phyloP scores from a whole-genome alignment of 164 flowering plant species.

The Litsea cubeba region DNA sequence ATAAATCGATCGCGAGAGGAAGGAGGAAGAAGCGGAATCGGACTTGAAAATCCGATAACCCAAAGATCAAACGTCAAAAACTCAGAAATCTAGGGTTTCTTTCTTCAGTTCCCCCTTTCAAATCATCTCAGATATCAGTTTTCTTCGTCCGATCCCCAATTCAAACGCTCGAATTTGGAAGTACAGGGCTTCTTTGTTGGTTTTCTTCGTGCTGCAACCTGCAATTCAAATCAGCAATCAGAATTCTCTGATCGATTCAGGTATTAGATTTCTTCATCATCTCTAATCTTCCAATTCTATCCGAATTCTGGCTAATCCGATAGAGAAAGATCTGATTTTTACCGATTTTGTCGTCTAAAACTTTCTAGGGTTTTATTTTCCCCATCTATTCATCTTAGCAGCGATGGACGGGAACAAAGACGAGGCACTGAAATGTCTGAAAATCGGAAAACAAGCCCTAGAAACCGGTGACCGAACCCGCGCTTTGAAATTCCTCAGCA shows the following conservation, averaged over 20 bases:
- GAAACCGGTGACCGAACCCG: constrained; percentile 58
- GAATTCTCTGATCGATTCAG: neutral
- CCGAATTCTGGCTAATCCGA: neutral
- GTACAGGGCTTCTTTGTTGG: no score
- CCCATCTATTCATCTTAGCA: neutral
- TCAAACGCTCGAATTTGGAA: no score
- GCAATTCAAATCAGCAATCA: no score
- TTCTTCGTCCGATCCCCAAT: no score
- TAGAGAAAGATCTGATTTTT: neutral
- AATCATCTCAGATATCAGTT: no score
- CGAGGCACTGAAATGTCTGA: constrained; percentile 73
- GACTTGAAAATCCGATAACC: no score
- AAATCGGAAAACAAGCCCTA: constrained; percentile 61
- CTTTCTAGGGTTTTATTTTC: neutral
- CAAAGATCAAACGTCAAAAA: no score
- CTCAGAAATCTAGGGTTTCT: no score
- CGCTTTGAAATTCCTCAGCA: constrained; percentile 61
- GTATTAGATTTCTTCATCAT: neutral
- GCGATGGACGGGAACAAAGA: constrained; percentile 92
- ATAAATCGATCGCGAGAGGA: no score
- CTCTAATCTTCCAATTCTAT: neutral
- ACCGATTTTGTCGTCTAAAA: neutral
- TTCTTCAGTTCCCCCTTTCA: no score
- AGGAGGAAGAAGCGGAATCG: no score
- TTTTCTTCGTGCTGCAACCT: no score